phyloP scores from a whole-genome alignment of 2,329 filamentous ascomycete species.

The Coniochaeta hoffmannii region DNA sequence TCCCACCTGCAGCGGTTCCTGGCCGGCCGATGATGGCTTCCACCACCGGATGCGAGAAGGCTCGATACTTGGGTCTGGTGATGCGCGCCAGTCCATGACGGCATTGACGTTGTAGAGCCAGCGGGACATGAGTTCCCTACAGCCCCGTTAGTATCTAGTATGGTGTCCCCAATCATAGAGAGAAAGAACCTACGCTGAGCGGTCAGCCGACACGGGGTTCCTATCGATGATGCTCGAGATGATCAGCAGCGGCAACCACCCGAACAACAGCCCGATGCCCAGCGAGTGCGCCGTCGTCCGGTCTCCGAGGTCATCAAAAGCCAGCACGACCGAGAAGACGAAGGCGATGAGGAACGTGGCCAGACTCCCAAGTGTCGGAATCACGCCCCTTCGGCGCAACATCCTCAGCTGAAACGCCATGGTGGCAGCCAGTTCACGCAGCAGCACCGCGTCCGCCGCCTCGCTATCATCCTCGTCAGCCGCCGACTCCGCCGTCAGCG shows the following conservation, averaged over 20 bases:
- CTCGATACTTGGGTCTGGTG: constrained; percentile 11
- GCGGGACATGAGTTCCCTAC: constrained; percentile 8
- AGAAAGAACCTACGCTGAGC: constrained; percentile 2
- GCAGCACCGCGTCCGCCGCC: not conserved
- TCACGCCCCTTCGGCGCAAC: constrained; percentile 29
- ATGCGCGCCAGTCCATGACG: constrained; percentile 1
- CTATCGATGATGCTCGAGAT: constrained; percentile 35
- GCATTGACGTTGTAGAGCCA: constrained; percentile 11
- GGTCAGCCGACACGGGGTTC: constrained; percentile 26
- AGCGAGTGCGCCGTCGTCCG: constrained; percentile 35
- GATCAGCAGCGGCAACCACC: constrained; percentile 37
- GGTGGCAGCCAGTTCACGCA: constrained; percentile 11
- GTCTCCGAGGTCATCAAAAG: constrained; percentile 23
- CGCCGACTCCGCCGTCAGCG: constrained; percentile 2
- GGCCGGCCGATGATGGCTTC: constrained; percentile 23
- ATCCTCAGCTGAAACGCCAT: constrained; percentile 31
- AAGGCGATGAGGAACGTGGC: constrained; percentile 31
- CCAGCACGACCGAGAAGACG: constrained; percentile 17
- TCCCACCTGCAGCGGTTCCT: constrained; percentile 9
- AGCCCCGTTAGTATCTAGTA: not conserved
- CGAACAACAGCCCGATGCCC: constrained; percentile 31
- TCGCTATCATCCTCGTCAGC: not conserved
- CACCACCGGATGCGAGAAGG: constrained; percentile 28
- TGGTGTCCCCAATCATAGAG: not conserved
- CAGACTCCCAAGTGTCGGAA: constrained; percentile 28